These are phyloP conservation scores for Sporothrix inflata DNA, from an alignment of 2,329 filamentous ascomycete species.

Conservation along the genomic window DNA sequence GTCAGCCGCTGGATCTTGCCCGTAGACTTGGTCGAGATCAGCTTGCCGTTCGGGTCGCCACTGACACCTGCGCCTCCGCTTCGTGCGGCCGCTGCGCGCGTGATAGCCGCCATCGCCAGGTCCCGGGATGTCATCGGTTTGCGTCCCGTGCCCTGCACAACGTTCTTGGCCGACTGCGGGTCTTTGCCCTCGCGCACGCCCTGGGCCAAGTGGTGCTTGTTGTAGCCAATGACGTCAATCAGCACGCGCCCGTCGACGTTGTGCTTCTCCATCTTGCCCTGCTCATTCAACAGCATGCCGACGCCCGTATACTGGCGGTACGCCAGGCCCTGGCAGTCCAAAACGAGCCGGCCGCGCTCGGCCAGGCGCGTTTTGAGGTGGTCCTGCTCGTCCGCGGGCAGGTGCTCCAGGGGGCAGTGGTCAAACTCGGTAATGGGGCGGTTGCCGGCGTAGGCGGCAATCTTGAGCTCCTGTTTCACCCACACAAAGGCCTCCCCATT, in stretches of 20 bases:
- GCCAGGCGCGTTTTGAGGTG: conserved; percentile 40
- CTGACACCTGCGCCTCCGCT: neutral
- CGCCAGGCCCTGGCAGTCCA: conserved; percentile 48
- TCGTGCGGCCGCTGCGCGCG: too few relatives aligned
- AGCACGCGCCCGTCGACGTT: conserved; percentile 49
- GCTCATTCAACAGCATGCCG: conserved; percentile 39
- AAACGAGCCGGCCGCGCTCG: conserved; percentile 44
- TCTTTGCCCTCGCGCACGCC: conserved; percentile 44
- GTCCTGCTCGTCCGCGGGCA: conserved; percentile 39
- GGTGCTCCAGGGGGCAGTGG: conserved; percentile 45
- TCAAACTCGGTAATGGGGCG: conserved; percentile 46
- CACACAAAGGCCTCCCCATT: conserved; percentile 49
- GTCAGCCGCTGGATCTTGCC: conserved; percentile 37
- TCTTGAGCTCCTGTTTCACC: conserved; percentile 41
- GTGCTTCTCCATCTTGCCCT: conserved; percentile 38
- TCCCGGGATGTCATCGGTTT: too few relatives aligned
- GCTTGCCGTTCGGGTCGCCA: neutral
- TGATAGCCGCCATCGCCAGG: too few relatives aligned
- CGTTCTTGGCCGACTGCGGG: conserved; percentile 37
- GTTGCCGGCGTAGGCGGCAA: conserved; percentile 46
- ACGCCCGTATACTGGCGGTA: conserved; percentile 50
- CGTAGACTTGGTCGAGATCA: too few relatives aligned
- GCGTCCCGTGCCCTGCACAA: conserved; percentile 27
- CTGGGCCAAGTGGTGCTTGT: conserved; percentile 46
- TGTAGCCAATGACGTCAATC: conserved; percentile 48